Percentiles rank a stretch among this genome's conserved stretches.
Evolutionary conservation across 2,329 filamentous ascomycete genomes (phyloP).

Genomic region (Xylaria multiplex): DNA sequence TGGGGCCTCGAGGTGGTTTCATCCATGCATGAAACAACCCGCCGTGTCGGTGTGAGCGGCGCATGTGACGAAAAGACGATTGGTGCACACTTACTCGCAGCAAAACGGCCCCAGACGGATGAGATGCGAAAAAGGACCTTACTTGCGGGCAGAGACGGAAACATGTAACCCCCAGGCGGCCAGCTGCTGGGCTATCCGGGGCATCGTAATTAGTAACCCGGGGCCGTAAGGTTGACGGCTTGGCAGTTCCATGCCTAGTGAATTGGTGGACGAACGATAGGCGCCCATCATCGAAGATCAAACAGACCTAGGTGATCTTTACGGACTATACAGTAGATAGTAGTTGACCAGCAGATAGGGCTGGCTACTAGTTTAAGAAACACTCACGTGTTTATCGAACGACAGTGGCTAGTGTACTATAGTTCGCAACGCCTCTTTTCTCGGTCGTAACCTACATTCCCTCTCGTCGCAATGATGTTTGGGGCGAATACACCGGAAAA

Average conservation of each 20-base stretch:
- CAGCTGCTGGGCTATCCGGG: not conserved
- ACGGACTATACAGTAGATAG: not conserved
- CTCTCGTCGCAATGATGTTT: not conserved
- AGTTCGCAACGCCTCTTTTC: not conserved
- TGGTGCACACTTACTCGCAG: not conserved
- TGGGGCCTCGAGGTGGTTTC: not conserved
- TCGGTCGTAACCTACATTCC: not conserved
- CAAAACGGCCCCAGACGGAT: not conserved
- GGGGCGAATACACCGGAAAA: not conserved
- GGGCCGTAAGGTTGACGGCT: not conserved
- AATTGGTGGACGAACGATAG: not conserved
- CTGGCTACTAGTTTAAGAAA: conserved; percentile 1
- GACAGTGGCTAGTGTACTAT: not conserved
- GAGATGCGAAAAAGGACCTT: not conserved
- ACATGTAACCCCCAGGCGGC: not conserved
- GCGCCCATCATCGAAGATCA: not conserved
- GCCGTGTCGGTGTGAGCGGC: not conserved
- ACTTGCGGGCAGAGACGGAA: not conserved
- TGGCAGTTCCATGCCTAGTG: not conserved
- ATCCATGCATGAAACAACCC: not conserved
- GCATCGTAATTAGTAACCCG: not conserved
- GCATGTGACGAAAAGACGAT: not conserved
- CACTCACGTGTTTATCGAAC: not conserved
- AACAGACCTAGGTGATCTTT: conserved; percentile 7
- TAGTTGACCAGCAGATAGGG: not conserved